A percentile compares a stretch with the other conserved stretches of the same genome.
These are phyloP conservation scores for Dioszegia aurantiaca DNA, from an alignment of 768 basidiomycete genomes.

Conservation along the genomic window DNA sequence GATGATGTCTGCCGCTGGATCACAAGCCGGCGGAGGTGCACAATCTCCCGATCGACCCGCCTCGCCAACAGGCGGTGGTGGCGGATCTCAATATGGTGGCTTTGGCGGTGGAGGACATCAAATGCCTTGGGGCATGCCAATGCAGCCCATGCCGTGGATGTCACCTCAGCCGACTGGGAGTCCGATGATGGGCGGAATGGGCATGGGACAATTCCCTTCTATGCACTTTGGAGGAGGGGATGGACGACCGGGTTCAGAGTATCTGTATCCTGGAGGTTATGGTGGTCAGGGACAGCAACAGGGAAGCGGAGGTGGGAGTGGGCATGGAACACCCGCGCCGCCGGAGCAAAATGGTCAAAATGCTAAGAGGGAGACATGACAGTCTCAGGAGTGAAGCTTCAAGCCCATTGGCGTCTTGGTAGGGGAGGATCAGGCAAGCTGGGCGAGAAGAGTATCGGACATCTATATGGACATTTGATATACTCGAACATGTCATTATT, in stretches of 20 bases:
- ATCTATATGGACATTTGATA: background rate
- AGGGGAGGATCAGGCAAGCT: background rate
- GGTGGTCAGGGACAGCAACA: background rate
- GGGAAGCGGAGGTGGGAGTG: background rate
- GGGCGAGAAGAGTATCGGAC: background rate
- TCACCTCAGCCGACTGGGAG: slow-evolving; percentile 14
- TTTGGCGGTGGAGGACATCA: background rate
- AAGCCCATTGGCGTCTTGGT: background rate
- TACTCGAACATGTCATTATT: too few relatives aligned
- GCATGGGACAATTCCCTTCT: slow-evolving; percentile 7
- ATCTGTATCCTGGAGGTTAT: slow-evolving; percentile 5
- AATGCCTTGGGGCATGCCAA: background rate
- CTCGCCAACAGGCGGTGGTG: slow-evolving; percentile 8
- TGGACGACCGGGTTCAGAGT: background rate
- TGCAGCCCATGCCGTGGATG: slow-evolving; percentile 14
- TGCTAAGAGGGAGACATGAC: background rate
- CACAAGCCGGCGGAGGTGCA: slow-evolving; percentile 4
- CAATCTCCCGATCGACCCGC: slow-evolving; percentile 13
- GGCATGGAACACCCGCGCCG: slow-evolving; percentile 1
- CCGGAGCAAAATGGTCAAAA: too few relatives aligned
- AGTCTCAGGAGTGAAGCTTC: background rate
- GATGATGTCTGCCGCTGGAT: slow-evolving; percentile 21
- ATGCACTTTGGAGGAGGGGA: slow-evolving; percentile 2
- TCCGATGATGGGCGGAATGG: slow-evolving; percentile 11
- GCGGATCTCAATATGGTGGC: slow-evolving; percentile 14